Base-by-base conservation (phyloP, 768 basidiomycete genomes). In the Boletus rubescentipes region DNA sequence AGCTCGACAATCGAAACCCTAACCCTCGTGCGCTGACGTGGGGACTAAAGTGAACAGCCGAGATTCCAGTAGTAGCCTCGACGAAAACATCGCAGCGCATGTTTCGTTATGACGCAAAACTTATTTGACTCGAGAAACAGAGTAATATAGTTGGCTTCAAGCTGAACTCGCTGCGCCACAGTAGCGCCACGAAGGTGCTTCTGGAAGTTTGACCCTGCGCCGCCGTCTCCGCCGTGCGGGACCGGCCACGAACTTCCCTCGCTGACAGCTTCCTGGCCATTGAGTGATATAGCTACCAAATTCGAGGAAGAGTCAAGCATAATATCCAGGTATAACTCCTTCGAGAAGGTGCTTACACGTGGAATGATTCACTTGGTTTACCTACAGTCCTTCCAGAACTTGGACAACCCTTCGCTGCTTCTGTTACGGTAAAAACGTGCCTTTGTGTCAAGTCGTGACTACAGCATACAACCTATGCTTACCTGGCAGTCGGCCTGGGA, bases 331-430 rank as follows among this genome's bases (percentile, higher is more conserved):
- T 5, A 16, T 14, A 21, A 21, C 34, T 34, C 40, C 32, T 35
- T 34, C 23, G 41, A 45, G 32, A 54, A 41, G 32, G 39, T 39
- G 31, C 40, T 56, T 26, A 47, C 58, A 56, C 34, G 36, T 30
- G 47, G 37, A 21, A 48, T n/a, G 42, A 40, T 46, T 32, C 43
- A 23, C 53, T 30, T 36, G 36, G 29, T 9, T 58, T 32, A 48
- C 29, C 57, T 54, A 77, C 56, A 57, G 84, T 66, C 49, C 84
- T 66, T 82, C 83, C 44, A 91, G 66, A 40, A 92, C 84, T 51
- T 85, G 81, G 42, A 87, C 73, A n/a, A 93, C 75, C 56, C 78
- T 77, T 57, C 83, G 84, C 66, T 93, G 90, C 50, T 78, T 80
- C 88, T 91, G 65, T 54, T 45, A 52, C 47, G 39, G 20, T 9